Evolutionary conservation across 129 eudicot genomes (phyloP).

Genomic region (Tagetes patula): DNA sequence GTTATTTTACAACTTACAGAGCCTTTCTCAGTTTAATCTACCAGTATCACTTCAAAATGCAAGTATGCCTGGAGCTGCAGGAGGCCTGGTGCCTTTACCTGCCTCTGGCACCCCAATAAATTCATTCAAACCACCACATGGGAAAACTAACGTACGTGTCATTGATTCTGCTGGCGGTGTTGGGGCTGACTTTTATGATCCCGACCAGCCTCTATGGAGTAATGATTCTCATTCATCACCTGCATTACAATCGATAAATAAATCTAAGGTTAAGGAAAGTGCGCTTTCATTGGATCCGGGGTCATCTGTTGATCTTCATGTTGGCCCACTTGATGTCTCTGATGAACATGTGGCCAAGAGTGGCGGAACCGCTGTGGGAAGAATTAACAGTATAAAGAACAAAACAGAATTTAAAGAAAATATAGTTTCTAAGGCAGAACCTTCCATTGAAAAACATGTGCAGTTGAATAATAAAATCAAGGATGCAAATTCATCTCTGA

Average conservation of each 20-base stretch:
- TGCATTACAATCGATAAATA: slow-evolving; percentile 38
- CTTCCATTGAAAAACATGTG: slow-evolving; percentile 43
- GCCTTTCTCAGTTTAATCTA: slow-evolving; percentile 97
- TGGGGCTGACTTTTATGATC: slow-evolving; percentile 85
- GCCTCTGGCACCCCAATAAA: slow-evolving; percentile 51
- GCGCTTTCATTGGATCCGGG: slow-evolving; percentile 43
- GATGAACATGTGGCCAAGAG: slow-evolving; percentile 43
- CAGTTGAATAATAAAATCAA: slow-evolving; percentile 33
- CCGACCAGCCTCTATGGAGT: slow-evolving; percentile 88
- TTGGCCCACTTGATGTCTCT: slow-evolving; percentile 36
- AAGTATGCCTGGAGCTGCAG: slow-evolving; percentile 58
- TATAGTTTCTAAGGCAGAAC: slow-evolving; percentile 37
- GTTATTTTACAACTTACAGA: slow-evolving; percentile 53
- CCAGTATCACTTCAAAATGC: slow-evolving; percentile 85
- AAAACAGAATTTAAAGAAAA: slow-evolving; percentile 41
- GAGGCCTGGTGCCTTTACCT: slow-evolving; percentile 55
- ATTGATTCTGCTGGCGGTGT: slow-evolving; percentile 40
- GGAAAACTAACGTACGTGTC: slow-evolving; percentile 35
- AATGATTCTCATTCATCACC: slow-evolving; percentile 62
- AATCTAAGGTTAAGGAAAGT: slow-evolving; percentile 42
- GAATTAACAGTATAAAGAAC: slow-evolving; percentile 48
- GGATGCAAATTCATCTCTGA: slow-evolving; percentile 38
- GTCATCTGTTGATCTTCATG: slow-evolving; percentile 41
- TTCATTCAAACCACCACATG: slow-evolving; percentile 45
- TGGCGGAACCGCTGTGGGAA: slow-evolving; percentile 51